Conservation (phyloP, 1,284 basidiomycete species). For the Phellopilus nigrolimitatus region DNA sequence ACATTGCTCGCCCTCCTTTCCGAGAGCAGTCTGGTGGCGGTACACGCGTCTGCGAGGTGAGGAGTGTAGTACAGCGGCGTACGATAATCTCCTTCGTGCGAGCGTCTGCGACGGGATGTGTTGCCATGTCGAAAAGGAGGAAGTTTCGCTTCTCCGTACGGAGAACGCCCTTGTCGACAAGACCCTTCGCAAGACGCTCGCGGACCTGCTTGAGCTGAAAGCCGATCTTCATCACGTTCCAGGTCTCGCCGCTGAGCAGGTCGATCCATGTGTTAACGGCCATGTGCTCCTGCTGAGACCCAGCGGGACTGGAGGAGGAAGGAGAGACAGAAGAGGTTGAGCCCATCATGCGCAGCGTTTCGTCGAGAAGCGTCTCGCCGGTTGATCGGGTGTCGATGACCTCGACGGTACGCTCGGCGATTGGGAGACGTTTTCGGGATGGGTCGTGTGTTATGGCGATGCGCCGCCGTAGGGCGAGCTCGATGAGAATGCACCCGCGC, state of each 20-base stretch:
- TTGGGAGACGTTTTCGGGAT: slow-evolving; percentile 67
- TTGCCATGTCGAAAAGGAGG: slow-evolving; percentile 97
- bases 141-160: slow-evolving; percentile 97
- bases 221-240: slow-evolving; percentile 98
- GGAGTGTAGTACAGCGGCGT: slow-evolving; percentile 66
- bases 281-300: slow-evolving; percentile 45
- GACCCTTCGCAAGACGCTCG: slow-evolving; percentile 93
- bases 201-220: slow-evolving; percentile 97
- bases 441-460: slow-evolving; percentile 88
- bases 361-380: slow-evolving; percentile 92
- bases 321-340: slow-evolving; percentile 26
- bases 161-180: slow-evolving; percentile 96
- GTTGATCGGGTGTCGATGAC: slow-evolving; percentile 89
- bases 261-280: slow-evolving; percentile 93
- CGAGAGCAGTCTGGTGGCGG: slow-evolving; percentile 69
- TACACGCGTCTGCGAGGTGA: slow-evolving; percentile 82
- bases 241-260: slow-evolving; percentile 90
- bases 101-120: slow-evolving; percentile 90
- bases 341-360: slow-evolving; percentile 92
- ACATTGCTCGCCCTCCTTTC: slow-evolving; percentile 75
- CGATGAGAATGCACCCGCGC: slow-evolving; percentile 91
- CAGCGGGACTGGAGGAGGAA: slow-evolving; percentile 18
- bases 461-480: slow-evolving; percentile 84
- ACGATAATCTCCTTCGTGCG: slow-evolving; percentile 85
- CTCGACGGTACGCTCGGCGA: slow-evolving; percentile 84